Evolutionary conservation across 2,329 filamentous ascomycete species (phyloP).

Genomic region (Chaetomium sp.): DNA sequence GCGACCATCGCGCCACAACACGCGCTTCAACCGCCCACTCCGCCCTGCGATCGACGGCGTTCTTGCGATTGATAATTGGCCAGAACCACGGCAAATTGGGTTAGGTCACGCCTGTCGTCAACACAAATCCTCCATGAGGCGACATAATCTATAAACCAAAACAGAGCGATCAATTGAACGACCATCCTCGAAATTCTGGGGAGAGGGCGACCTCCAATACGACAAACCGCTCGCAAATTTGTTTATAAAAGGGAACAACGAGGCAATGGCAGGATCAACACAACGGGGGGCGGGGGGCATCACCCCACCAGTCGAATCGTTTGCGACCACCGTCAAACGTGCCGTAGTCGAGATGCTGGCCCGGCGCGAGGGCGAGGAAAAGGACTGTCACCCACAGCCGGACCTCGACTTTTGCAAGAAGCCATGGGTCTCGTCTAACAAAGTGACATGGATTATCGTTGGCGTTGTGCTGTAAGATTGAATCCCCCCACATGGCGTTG

Average conservation of each 20-base stretch:
- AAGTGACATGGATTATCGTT: constrained; percentile 32
- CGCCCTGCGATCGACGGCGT: constrained; percentile 5
- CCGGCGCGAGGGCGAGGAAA: constrained; percentile 29
- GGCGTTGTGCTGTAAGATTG: constrained; percentile 30
- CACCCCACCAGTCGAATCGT: not conserved
- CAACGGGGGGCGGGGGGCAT: not conserved
- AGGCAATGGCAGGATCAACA: constrained; percentile 10
- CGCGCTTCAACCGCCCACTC: not conserved
- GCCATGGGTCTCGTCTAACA: constrained; percentile 28
- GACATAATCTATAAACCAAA: not conserved
- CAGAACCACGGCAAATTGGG: not conserved
- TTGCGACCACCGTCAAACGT: constrained; percentile 23
- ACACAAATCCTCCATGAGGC: not conserved
- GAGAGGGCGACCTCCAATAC: not conserved
- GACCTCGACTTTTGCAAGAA: constrained; percentile 33
- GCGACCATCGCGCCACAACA: not conserved
- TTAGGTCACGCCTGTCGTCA: not conserved
- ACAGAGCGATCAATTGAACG: not conserved
- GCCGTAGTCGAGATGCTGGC: constrained; percentile 22
- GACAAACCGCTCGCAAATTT: not conserved
- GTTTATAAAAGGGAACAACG: not conserved
- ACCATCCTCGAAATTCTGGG: not conserved
- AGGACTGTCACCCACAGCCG: constrained; percentile 23
- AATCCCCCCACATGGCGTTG: not conserved
- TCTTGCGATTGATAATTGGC: not conserved